Evolutionary conservation across 2,329 filamentous ascomycete genomes (phyloP), one percentile per base, ranked within the genome.

Genomic region (Botrytis galanthina): DNA sequence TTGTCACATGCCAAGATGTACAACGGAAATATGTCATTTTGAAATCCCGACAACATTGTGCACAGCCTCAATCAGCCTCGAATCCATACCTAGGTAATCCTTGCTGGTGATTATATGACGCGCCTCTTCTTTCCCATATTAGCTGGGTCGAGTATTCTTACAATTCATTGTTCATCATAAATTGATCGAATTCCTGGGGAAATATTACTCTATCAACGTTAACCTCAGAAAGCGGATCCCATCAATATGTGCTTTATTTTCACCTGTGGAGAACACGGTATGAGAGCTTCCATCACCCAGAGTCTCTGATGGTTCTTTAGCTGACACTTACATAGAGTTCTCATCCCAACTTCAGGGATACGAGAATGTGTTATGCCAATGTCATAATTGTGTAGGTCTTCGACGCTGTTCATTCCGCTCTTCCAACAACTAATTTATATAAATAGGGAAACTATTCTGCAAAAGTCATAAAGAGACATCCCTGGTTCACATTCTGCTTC

Each of bases 401-500:
- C 22, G 37, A 26, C 32, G 42, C 37, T 32, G 9, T 54, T 6
- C 29, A 20, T 32, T 29, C n/a, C n/a, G 51, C 59, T 70, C 51
- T 70, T 57, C n/a, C 51, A 44, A 26, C 4, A 42, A 22, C 51
- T 39, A 10, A 70, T n/a, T 37, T 35, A 66, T 61, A 37, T n/a
- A 42, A 54, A 29, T 68, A 82, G 80, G 89, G 89, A 70, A 91
- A 91, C 84, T 89, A 87, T 82, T 84, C 86, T 3, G 89, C 85
- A 22, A 84, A 84, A 75, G 89, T 91, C 73, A 84, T 89, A 79
- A 91, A 91, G 81, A 87, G 86, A 74, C 86, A 90, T 74, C 89
- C 89, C 60, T 94, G 91, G 90, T 94, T 94, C 80, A 94, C 92
- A 8, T 90, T 94, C 79, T 94, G 92, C 85, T 94, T 92, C 82